Base-by-base conservation (phyloP, 73 alveolate genomes). In the Paramecium sonneborni region DNA sequence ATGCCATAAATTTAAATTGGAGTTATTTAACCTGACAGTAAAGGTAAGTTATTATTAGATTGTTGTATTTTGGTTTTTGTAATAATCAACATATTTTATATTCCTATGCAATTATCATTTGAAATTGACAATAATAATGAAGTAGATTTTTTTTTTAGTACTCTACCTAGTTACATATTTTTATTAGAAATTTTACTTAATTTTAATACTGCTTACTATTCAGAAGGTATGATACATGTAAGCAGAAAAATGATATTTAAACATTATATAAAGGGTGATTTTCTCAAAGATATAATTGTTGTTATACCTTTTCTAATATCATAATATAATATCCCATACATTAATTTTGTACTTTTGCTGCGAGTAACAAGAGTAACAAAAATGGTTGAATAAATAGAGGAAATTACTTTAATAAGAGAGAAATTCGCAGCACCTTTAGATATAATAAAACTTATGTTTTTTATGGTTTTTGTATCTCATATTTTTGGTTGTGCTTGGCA, bases 11-110 rank as follows among this genome's bases (percentile, higher is more conserved):
- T 28, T 72, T 21, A 34, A 30, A 72, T 72, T 28, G 55, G 58
- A 46, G 85, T 69, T 18, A 69, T 69, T 69, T 28, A 69, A 69
- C 85, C 85, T 0, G 85, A 69, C 37, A 69, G 85, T 69, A 20
- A 26, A 1, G 15, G 20, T 18, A 69, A 69, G 30, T 26, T 69
- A 18, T 24, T 69, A 28, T 69, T 69, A 11, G 85, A 69, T 37
- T 69, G 85, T 11, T 69, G 44, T 6, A 32, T 69, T 18, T 69
- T 69, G 20, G 52, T 32, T 18, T 32, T 69, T 20, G 37, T 69
- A 26, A 69, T 69, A 12, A 32, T 69, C 37, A 69, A 69, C 37
- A 69, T 69, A 26, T 69, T 69, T 28, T 69, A 69, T 32, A 69
- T 69, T 30, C 85, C 85, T 18, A 69, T 69, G 85, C 21, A 69